A percentile compares a stretch with the other conserved stretches of the same genome.
These are phyloP conservation scores for Aspergillus bertholletiae DNA, from an alignment of 495 filamentous ascomycete species.

Conservation along the genomic window DNA sequence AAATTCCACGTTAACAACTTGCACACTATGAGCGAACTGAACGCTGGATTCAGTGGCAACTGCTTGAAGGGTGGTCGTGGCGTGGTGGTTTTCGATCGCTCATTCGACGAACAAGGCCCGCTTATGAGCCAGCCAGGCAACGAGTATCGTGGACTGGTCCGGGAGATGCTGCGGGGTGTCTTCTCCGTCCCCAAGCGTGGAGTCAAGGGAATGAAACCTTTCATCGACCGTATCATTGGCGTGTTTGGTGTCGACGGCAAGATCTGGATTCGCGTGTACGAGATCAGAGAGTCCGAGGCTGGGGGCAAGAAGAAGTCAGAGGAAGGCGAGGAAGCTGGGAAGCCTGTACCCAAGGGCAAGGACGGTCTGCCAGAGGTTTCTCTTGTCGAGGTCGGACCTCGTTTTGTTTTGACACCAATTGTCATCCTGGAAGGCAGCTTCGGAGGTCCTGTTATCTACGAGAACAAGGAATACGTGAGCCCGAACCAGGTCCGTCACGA, in stretches of 20 bases:
- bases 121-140: constrained; percentile 39
- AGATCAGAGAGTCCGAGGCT: constrained; percentile 79
- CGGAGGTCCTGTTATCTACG: constrained; percentile 94
- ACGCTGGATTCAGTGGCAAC: constrained; percentile 86
- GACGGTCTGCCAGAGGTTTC: constrained; percentile 63
- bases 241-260: constrained; percentile 93
- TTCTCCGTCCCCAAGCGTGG: constrained; percentile 86
- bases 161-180: constrained; percentile 82
- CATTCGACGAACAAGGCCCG: constrained; percentile 67
- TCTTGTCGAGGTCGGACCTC: constrained; percentile 89
- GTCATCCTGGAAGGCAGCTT: constrained; percentile 94
- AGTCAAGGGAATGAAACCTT: constrained; percentile 87
- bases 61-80: constrained; percentile 94
- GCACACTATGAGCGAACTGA: constrained; percentile 91
- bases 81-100: constrained; percentile 85
- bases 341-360: constrained; percentile 31
- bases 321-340: constrained; percentile 30
- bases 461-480: constrained; percentile 97
- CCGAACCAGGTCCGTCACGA: constrained; percentile 92
- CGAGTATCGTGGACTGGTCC: constrained; percentile 42
- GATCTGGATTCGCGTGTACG: constrained; percentile 95
- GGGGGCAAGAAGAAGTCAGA: constrained; percentile 30
- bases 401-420: constrained; percentile 94
- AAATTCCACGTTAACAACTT: constrained; percentile 65
- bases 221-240: constrained; percentile 89